Evolutionary conservation across 495 filamentous ascomycete genomes (phyloP), one percentile per base, ranked within the genome.

Genomic region (Acidiella bohemica): DNA sequence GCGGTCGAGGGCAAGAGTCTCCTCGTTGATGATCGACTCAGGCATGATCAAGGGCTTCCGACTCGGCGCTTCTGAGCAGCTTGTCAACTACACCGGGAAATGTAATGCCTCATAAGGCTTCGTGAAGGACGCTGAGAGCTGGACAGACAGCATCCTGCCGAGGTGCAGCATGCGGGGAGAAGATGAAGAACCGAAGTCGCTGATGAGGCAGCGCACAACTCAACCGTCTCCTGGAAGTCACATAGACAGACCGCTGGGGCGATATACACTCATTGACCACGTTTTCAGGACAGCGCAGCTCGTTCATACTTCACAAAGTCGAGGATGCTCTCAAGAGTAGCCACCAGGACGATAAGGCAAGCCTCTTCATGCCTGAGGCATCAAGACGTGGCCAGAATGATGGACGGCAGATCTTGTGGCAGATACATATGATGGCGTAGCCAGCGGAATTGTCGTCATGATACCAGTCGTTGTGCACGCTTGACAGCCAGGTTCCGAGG

Each of bases 1-100:
- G 23, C 53, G 55, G 40, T 58, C 55, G 8, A 60, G 46, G 1
- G 47, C 44, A 3, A 60, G 46, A 22, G 56, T 43, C 23, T 33
- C 32, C 26, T 58, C 55, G 32, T 53, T 44, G 33, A 50, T 48
- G 18, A 44, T 45, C 10, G 39, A 34, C 17, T 53, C 42, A 17
- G 42, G 50, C 50, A 49, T 48, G 34, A n/a, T 37, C 16, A 22
- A 6, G n/a, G 23, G 8, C 3, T 24, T 2, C 20, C 9, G 14
- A 4, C 12, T 4, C 4, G 20, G 14, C 7, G 8, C 19, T 9
- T 25, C 14, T 37, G 4, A 3, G 6, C 22, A 23, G n/a, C 16
- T 27, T 27, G 25, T 7, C 7, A n/a, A 27, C 25, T n/a, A 27
- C 7, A 27, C n/a, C 25, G 25, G n/a, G 7, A 7, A n/a, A 27